These are phyloP conservation scores for Candida sonorensis DNA, from an alignment of 805 yeast genomes.

Conservation along the genomic window DNA sequence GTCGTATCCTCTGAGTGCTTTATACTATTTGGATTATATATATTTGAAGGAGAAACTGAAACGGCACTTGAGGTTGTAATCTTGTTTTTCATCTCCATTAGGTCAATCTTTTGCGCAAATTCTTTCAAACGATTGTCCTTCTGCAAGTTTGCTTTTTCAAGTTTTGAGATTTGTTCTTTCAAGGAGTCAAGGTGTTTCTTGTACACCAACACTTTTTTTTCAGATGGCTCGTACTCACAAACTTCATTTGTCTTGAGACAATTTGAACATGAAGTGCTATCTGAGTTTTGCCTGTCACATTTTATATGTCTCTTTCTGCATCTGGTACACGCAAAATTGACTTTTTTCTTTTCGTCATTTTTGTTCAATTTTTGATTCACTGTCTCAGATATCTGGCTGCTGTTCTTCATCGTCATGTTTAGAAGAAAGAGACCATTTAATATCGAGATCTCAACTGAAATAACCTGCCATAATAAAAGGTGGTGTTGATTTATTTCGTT, in stretches of 20 bases:
- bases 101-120: background rate
- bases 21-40: too few species aligned
- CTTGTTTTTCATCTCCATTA: too few species aligned
- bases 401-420: background rate
- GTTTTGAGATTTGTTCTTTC: conserved; percentile 52
- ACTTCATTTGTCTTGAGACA: conserved; percentile 47
- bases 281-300: conserved; percentile 50
- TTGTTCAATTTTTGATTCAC: background rate
- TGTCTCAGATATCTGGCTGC: background rate
- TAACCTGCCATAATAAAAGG: too few species aligned
- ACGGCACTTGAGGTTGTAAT: too few species aligned
- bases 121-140: background rate
- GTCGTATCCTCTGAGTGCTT: too few species aligned
- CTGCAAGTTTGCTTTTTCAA: conserved; percentile 52
- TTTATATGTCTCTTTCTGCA: conserved; percentile 64
- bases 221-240: conserved; percentile 63
- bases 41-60: too few species aligned
- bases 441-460: too few species aligned
- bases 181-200: conserved; percentile 53
- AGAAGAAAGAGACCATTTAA: too few species aligned
- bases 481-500: too few species aligned
- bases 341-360: conserved; percentile 4
- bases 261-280: conserved; percentile 51
- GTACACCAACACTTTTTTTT: conserved; percentile 58
- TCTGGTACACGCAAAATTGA: conserved; percentile 37